Conservation (phyloP, 2,329 filamentous ascomycete genomes). For the Gaeumannomyces sp. region DNA sequence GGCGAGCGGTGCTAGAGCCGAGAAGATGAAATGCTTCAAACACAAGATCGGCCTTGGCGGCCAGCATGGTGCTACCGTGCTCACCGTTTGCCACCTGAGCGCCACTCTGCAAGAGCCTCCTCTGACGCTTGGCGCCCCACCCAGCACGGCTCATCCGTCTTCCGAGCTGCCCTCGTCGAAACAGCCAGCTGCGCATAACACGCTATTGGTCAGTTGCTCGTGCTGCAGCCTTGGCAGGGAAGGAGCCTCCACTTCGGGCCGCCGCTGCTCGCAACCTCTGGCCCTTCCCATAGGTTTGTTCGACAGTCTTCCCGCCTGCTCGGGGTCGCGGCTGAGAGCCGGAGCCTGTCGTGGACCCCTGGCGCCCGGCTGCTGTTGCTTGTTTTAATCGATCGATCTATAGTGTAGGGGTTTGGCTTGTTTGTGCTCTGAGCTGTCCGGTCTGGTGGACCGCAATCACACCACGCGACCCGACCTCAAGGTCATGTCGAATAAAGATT, state of each 20-base stretch:
- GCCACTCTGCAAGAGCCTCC: background rate
- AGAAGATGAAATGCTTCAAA: background rate
- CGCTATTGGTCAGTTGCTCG: background rate
- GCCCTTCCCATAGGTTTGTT: too few species aligned
- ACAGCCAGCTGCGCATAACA: background rate
- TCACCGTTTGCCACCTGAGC: background rate
- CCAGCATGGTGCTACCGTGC: background rate
- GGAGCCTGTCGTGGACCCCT: background rate
- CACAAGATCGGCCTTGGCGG: background rate
- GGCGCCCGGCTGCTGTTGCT: background rate
- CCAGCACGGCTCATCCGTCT: background rate
- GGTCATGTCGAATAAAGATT: too few species aligned
- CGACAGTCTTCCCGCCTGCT: background rate
- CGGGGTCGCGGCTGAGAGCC: too few species aligned
- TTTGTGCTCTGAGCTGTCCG: background rate
- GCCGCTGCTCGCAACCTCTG: background rate
- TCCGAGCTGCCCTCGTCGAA: background rate
- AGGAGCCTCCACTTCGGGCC: background rate
- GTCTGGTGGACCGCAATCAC: too few species aligned
- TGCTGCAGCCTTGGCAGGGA: too few species aligned
- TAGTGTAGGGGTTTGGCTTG: background rate
- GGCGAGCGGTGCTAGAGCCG: background rate
- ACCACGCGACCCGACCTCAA: too few species aligned
- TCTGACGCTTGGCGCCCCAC: background rate
- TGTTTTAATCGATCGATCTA: background rate